Conservation (phyloP, 2,329 filamentous ascomycete genomes). For the Sporothrix humicola region DNA sequence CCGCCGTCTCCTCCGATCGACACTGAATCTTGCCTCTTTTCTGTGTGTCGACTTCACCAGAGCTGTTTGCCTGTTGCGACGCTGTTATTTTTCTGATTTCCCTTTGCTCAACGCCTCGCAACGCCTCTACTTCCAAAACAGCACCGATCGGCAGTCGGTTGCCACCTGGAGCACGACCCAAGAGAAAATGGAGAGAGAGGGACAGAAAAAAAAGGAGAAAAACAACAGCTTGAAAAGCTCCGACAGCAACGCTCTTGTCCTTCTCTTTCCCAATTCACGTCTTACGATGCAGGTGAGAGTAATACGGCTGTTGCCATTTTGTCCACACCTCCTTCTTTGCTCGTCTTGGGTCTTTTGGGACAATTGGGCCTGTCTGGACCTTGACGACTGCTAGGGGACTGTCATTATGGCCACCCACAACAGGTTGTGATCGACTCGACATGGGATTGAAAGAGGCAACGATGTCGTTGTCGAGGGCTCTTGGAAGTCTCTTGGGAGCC, state of each 20-base stretch:
- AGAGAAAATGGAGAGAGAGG: not conserved
- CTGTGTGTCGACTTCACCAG: not conserved
- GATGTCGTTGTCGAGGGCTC: not conserved
- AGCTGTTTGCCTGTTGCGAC: not conserved
- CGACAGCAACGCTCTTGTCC: not conserved
- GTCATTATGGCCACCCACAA: not conserved
- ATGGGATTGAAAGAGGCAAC: slow-evolving; percentile 14
- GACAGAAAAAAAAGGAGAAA: not conserved
- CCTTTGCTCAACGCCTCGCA: too few relatives aligned
- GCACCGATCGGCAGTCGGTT: not conserved
- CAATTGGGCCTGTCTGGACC: not conserved
- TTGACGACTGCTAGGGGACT: not conserved
- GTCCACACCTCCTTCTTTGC: not conserved
- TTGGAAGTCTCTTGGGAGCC: not conserved
- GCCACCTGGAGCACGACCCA: slow-evolving; percentile 1
- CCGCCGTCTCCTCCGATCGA: slow-evolving; percentile 10
- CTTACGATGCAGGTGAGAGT: not conserved
- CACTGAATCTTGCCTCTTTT: slow-evolving; percentile 3
- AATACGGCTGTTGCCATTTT: not conserved
- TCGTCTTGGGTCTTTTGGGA: not conserved
- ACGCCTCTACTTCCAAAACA: not conserved
- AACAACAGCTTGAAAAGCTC: not conserved
- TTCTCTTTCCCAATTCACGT: not conserved
- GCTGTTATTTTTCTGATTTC: not conserved
- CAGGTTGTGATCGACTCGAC: slow-evolving; percentile 20